Evolutionary conservation across 1,284 basidiomycete species (phyloP).

Genomic region (Naganishia albida): DNA sequence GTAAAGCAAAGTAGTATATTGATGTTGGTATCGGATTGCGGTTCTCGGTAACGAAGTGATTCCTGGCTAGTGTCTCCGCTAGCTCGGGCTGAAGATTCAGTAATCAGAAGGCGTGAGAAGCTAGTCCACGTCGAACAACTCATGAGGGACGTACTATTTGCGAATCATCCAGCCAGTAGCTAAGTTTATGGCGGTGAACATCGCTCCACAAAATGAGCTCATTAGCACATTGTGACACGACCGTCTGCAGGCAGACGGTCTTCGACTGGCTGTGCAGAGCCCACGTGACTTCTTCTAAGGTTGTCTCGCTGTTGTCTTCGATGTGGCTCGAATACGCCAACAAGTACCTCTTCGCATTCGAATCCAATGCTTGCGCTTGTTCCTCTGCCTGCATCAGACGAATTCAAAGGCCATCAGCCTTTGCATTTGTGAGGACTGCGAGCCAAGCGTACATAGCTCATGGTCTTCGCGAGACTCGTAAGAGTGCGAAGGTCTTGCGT

Average conservation of each 20-base stretch:
- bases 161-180: slow-evolving; percentile 18
- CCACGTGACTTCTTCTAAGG: slow-evolving; percentile 92
- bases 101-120: not conserved
- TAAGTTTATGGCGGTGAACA: slow-evolving; percentile 62
- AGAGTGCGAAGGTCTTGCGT: slow-evolving; percentile 76
- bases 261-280: slow-evolving; percentile 92
- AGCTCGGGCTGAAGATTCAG: slow-evolving; percentile 52
- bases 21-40: slow-evolving; percentile 88
- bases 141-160: slow-evolving; percentile 4
- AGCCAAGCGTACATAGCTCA: slow-evolving; percentile 68
- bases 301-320: slow-evolving; percentile 54
- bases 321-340: slow-evolving; percentile 65
- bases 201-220: slow-evolving; percentile 86
- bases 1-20: slow-evolving; percentile 90
- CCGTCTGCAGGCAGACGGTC: slow-evolving; percentile 72
- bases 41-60: slow-evolving; percentile 80
- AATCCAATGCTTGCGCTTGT: slow-evolving; percentile 78
- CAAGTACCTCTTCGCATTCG: slow-evolving; percentile 85
- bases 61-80: slow-evolving; percentile 86
- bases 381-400: slow-evolving; percentile 70
- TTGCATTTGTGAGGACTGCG: not conserved
- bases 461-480: slow-evolving; percentile 76
- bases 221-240: slow-evolving; percentile 66
- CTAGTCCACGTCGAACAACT: not conserved
- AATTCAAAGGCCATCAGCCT: not conserved